These are phyloP conservation scores for Rosellinia necatrix DNA, from an alignment of 2,329 filamentous ascomycete genomes.

Conservation along the genomic window DNA sequence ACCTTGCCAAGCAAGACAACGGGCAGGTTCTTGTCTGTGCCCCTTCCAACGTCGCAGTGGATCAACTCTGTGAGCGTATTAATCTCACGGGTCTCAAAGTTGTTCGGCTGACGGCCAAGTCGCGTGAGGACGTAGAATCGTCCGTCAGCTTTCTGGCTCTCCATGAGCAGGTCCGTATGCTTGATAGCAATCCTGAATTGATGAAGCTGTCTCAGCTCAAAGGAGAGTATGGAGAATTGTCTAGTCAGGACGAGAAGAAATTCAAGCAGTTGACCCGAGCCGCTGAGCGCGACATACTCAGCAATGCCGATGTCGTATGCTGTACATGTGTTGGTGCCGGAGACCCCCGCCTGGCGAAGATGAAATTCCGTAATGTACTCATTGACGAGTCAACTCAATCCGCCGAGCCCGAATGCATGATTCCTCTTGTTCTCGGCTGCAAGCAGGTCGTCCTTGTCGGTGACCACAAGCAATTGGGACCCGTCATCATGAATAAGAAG, in stretches of 20 bases:
- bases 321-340: conserved; percentile 98
- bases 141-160: conserved; percentile 93
- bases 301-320: conserved; percentile 96
- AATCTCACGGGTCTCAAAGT: conserved; percentile 94
- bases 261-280: conserved; percentile 94
- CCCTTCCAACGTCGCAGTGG: conserved; percentile 96
- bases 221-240: conserved; percentile 86
- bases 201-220: conserved; percentile 93
- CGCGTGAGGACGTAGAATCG: conserved; percentile 97
- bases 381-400: conserved; percentile 99
- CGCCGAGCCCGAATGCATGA: conserved; percentile 98
- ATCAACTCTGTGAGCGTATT: conserved; percentile 96
- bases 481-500: conserved; percentile 99
- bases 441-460: conserved; percentile 99
- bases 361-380: conserved; percentile 97
- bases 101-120: conserved; percentile 97
- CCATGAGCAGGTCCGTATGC: conserved; percentile 96
- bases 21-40: conserved; percentile 96
- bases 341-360: conserved; percentile 91
- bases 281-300: conserved; percentile 92
- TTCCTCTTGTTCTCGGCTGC: conserved; percentile 92
- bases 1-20: conserved; percentile 91
- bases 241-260: conserved; percentile 96
- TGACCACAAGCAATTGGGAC: conserved; percentile 96
- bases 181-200: conserved; percentile 92